Percentiles rank a stretch among this genome's conserved stretches.
Evolutionary conservation across 2,329 filamentous ascomycete species (phyloP).

Genomic region (Rutstroemia sp.): DNA sequence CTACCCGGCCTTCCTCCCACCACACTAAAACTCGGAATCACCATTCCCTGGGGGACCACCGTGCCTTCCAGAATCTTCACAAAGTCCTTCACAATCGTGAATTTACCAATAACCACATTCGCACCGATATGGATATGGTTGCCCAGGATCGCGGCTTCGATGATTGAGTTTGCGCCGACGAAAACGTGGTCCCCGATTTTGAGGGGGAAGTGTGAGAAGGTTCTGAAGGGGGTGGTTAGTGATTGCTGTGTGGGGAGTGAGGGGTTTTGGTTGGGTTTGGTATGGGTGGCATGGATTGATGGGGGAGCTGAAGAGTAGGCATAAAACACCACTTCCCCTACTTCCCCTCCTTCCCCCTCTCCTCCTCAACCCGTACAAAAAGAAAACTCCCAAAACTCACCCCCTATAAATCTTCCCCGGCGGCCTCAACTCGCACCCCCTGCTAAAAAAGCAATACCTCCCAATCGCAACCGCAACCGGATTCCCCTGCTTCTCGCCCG

Average conservation of each 20-base stretch:
- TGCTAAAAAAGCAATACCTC: constrained; percentile 81
- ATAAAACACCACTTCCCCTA: too few relatives aligned
- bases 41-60: constrained; percentile 79
- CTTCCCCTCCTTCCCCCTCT: too few relatives aligned
- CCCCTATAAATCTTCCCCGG: constrained; percentile 78
- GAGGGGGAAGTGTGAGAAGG: constrained; percentile 77
- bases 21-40: constrained; percentile 85
- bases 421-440: constrained; percentile 70
- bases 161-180: constrained; percentile 64
- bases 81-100: constrained; percentile 90
- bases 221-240: constrained; percentile 28
- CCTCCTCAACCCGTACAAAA: constrained; percentile 9
- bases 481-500: constrained; percentile 23
- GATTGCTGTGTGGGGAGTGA: too few relatives aligned
- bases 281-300: not conserved
- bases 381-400: constrained; percentile 22
- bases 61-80: constrained; percentile 79
- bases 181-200: constrained; percentile 94
- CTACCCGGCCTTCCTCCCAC: constrained; percentile 78
- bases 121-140: constrained; percentile 81
- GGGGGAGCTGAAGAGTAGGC: not conserved
- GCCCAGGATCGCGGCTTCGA: constrained; percentile 78
- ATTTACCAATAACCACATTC: constrained; percentile 71
- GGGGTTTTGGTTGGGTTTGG: too few relatives aligned
- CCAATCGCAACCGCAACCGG: constrained; percentile 72